phyloP scores from a whole-genome alignment of 305 asterid genomes.

The Plantago rigida region DNA sequence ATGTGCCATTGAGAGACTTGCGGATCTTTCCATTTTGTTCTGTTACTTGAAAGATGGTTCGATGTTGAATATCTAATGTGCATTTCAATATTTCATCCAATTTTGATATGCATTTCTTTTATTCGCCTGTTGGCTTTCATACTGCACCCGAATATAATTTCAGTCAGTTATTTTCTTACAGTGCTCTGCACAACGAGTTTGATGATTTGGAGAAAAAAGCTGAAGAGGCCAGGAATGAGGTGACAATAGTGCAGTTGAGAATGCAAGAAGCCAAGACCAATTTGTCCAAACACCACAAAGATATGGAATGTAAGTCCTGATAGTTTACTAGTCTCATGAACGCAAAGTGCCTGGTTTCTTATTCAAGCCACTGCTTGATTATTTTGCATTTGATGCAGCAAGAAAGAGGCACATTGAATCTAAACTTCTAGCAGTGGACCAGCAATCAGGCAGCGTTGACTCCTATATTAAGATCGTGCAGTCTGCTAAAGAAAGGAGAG shows the following conservation, averaged over 20 bases:
- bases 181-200: slow-evolving; percentile 64
- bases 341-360: background rate
- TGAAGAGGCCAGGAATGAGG: slow-evolving; percentile 79
- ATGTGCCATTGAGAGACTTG: background rate
- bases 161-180: slow-evolving; percentile 30
- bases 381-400: slow-evolving; percentile 48
- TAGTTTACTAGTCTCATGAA: background rate
- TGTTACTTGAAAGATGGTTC: too few relatives aligned
- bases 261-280: slow-evolving; percentile 63
- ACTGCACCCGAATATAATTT: background rate
- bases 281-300: slow-evolving; percentile 65
- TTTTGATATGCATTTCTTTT: background rate
- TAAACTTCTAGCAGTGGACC: slow-evolving; percentile 65
- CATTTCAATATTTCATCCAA: too few relatives aligned
- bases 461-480: slow-evolving; percentile 56
- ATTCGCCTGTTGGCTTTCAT: background rate
- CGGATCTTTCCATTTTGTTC: slow-evolving; percentile 3
- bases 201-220: slow-evolving; percentile 65
- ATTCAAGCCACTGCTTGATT: slow-evolving; percentile 6
- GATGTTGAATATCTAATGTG: too few relatives aligned
- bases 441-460: slow-evolving; percentile 53
- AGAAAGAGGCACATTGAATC: slow-evolving; percentile 63
- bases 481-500: slow-evolving; percentile 58
- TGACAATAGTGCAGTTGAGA: slow-evolving; percentile 60
- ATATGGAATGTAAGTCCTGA: slow-evolving; percentile 62